Percentiles rank a stretch among this genome's conserved stretches.
Evolutionary conservation across 768 basidiomycete species (phyloP).

Genomic region (Agrocybe pediades): DNA sequence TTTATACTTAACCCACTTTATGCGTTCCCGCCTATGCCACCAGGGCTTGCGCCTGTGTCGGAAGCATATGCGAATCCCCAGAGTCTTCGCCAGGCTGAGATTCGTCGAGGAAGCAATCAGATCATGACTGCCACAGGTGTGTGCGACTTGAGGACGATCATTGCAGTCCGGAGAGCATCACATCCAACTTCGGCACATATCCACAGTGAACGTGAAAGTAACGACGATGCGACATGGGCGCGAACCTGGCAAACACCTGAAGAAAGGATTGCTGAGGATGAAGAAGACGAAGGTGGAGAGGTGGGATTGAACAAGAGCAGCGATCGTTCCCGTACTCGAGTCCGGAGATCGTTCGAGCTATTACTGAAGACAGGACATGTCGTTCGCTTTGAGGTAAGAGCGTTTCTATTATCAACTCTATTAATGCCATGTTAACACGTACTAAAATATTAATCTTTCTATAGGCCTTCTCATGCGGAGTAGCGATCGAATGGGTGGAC

Average conservation of each 20-base stretch:
- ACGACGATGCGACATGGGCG: constrained; percentile 34
- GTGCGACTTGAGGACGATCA: constrained; percentile 71
- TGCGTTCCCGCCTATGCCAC: constrained; percentile 72
- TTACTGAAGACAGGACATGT: constrained; percentile 67
- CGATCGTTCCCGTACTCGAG: constrained; percentile 49
- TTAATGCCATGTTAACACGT: neutral
- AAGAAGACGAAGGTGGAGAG: constrained; percentile 68
- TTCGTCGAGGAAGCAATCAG: constrained; percentile 63
- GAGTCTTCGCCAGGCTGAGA: constrained; percentile 52
- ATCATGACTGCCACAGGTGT: constrained; percentile 67
- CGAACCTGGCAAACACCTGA: constrained; percentile 36
- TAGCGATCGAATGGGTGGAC: constrained; percentile 86
- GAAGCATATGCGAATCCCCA: constrained; percentile 31
- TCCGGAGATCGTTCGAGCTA: constrained; percentile 78
- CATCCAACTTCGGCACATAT: constrained; percentile 39
- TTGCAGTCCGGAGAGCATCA: constrained; percentile 64
- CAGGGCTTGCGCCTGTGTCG: constrained; percentile 43
- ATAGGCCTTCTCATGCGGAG: constrained; percentile 65
- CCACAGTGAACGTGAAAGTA: constrained; percentile 34
- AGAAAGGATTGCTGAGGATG: constrained; percentile 49
- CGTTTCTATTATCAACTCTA: neutral
- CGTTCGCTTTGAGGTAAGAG: constrained; percentile 76
- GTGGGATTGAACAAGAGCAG: constrained; percentile 42
- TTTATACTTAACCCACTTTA: constrained; percentile 55
- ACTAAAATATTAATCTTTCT: neutral